Base-by-base conservation (phyloP, 1,284 basidiomycete species). In the Trametes polyzona region DNA sequence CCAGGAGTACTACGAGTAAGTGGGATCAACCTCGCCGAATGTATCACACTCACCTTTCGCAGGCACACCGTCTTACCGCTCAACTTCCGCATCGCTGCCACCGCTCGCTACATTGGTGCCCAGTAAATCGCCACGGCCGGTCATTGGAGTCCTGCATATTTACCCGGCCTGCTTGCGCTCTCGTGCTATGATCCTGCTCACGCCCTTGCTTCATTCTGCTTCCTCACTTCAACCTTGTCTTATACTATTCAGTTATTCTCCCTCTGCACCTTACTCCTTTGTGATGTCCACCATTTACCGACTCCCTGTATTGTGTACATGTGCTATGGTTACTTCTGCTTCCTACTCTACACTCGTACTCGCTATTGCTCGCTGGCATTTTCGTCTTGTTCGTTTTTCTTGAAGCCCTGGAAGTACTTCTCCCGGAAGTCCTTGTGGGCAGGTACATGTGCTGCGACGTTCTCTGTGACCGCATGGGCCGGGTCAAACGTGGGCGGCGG, bases 321-420 rank as follows among this genome's bases (percentile, higher is more conserved):
- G 52, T 39, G 42, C 19, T n/a, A 14, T 41, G 30, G 21, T 24
- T 39, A 23, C 47, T 40, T 32, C 32, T 33, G 29, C n/a, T n/a
- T 3, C 8, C 8, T 19, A 19, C 35, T 19, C 21, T 12, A 23
- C n/a, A n/a, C 23, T 19, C 11, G 19, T 17, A 12, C 10, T 24
- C n/a, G 21, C 33, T 39, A 14, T 29, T 52, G 40, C 9, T 24
- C 19, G 30, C 29, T 29, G 9, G 42, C 46, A 24, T n/a, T 36
- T 26, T 21, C 42, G 17, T 27, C 26, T n/a, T 32, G 14, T 26
- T 55, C 49, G n/a, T 29, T 50, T 26, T 79, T 82, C 58, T 78
- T 86, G 72, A 93, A 93, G 0, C 89, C 86, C 59, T 86, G 83
- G 65, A 93, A 93, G 67, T 92, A 93, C 65, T 92, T 92, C 64